A percentile compares a stretch with the other conserved stretches of the same genome.
Evolutionary conservation across 495 filamentous ascomycete genomes (phyloP).

Genomic region (Evernia prunastri): DNA sequence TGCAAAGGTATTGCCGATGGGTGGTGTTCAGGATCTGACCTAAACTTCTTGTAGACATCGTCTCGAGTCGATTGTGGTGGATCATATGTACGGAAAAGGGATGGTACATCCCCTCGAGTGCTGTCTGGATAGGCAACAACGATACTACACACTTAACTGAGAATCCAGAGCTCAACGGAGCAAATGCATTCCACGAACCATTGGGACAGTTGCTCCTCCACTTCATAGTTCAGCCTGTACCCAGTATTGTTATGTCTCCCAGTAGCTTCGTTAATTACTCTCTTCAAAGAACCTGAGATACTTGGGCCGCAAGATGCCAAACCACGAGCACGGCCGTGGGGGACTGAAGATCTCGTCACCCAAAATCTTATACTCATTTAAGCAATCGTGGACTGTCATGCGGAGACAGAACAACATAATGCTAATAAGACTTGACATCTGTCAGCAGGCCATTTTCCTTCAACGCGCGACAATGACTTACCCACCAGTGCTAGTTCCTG

Average conservation of each 20-base stretch:
- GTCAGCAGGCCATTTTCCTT: neutral
- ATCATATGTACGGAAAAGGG: neutral
- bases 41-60: neutral
- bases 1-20: slow-evolving; percentile 30
- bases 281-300: slow-evolving; percentile 7
- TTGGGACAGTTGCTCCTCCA: neutral
- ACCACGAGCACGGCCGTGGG: slow-evolving; percentile 17
- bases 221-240: slow-evolving; percentile 5
- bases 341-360: slow-evolving; percentile 42
- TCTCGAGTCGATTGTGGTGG: neutral
- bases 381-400: slow-evolving; percentile 44
- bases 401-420: slow-evolving; percentile 47
- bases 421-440: slow-evolving; percentile 35
- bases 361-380: slow-evolving; percentile 41
- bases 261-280: slow-evolving; percentile 18
- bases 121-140: neutral
- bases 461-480: neutral
- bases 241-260: slow-evolving; percentile 9
- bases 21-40: slow-evolving; percentile 28
- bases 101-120: neutral
- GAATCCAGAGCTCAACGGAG: neutral
- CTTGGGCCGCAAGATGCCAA: slow-evolving; percentile 16
- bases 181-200: neutral
- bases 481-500: slow-evolving; percentile 20
- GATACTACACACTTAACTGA: neutral